phyloP scores from a whole-genome alignment of 768 basidiomycete species.

The Tremella yokohamensis region DNA sequence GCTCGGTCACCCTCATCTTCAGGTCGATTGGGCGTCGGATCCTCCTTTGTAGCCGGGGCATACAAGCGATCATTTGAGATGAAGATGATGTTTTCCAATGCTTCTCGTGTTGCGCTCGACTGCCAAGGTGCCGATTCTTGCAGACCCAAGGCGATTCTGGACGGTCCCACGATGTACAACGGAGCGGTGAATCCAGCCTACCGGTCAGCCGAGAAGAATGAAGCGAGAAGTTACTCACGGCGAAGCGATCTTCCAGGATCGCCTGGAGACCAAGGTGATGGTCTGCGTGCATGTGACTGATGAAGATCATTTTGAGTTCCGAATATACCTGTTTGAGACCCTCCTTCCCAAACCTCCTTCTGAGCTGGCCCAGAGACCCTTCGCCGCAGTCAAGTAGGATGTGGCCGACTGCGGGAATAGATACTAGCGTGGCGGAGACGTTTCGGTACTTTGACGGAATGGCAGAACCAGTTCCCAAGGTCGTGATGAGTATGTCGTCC shows the following conservation, averaged over 20 bases:
- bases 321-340: conserved; percentile 55
- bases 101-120: conserved; percentile 58
- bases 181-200: conserved; percentile 29
- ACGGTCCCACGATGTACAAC: conserved; percentile 62
- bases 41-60: no score
- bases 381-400: conserved; percentile 87
- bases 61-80: no score
- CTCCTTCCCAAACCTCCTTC: conserved; percentile 64
- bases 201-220: background rate
- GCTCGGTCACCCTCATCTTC: no score
- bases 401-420: conserved; percentile 67
- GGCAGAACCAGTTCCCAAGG: conserved; percentile 86
- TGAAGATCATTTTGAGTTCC: conserved; percentile 72
- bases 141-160: conserved; percentile 52
- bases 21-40: no score
- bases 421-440: conserved; percentile 68
- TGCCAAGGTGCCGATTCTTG: conserved; percentile 69
- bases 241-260: conserved; percentile 66
- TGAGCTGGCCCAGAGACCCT: conserved; percentile 86
- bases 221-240: conserved; percentile 54
- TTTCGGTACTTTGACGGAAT: conserved; percentile 82
- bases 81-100: conserved; percentile 30
- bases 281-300: conserved; percentile 88
- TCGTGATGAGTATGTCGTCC: conserved; percentile 64
- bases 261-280: conserved; percentile 81